These are phyloP conservation scores for Phytophthora sojae DNA, from an alignment of 352 stramenopile species.

Conservation along the genomic window DNA sequence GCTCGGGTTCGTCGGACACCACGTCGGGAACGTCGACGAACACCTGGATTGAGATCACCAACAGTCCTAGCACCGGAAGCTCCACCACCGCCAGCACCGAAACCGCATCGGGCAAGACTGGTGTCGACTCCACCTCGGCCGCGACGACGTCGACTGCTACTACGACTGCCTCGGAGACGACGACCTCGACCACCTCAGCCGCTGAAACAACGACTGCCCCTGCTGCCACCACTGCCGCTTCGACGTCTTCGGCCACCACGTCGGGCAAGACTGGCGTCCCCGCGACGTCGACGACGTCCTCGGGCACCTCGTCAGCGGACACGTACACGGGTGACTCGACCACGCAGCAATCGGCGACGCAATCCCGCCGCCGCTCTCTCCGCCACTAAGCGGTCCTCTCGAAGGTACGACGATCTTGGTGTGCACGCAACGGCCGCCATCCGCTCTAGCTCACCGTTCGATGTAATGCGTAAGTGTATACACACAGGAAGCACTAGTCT, in stretches of 20 bases:
- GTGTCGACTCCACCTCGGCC: conserved; percentile 3
- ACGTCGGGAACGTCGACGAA: conserved; percentile 15
- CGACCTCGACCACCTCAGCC: not conserved
- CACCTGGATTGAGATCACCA: conserved; percentile 35
- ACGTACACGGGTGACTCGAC: conserved; percentile 25
- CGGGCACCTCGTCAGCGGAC: conserved; percentile 28
- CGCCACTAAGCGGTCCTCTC: conserved; percentile 26
- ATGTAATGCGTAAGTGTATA: conserved; percentile 16
- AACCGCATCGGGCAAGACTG: conserved; percentile 2
- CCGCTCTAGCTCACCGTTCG: not conserved
- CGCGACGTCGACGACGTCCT: conserved; percentile 6
- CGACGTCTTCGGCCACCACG: conserved; percentile 10
- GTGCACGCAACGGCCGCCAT: not conserved
- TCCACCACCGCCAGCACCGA: conserved; percentile 5
- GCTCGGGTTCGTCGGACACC: conserved; percentile 27
- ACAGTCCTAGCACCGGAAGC: conserved; percentile 24
- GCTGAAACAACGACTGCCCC: conserved; percentile 11
- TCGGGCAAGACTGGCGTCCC: conserved; percentile 24
- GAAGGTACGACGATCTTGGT: conserved; percentile 6
- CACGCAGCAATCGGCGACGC: conserved; percentile 28
- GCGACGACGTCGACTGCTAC: conserved; percentile 4
- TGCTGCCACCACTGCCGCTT: not conserved
- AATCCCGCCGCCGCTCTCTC: conserved; percentile 28
- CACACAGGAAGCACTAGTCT: not conserved
- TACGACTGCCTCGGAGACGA: conserved; percentile 8